Base-by-base conservation (phyloP, 768 basidiomycete species). In the Hypsizygus marmoreus region DNA sequence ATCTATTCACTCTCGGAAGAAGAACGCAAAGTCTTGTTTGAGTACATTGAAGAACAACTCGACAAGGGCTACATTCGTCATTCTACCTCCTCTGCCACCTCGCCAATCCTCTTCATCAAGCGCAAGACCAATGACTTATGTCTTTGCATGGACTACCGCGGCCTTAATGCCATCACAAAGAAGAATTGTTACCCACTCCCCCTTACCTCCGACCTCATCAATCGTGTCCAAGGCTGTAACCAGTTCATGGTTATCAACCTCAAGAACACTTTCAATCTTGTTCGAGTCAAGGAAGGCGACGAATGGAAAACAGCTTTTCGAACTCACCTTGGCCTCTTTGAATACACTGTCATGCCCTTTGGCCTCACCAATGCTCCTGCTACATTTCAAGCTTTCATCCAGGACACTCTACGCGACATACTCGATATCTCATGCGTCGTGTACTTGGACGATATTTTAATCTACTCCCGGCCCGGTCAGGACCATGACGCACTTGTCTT, bases 271-370 rank as follows among this genome's bases (percentile, higher is more conserved):
- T 77, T 65, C 49, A 63, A 67, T 49, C 65, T 63, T 6, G 45
- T 75, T 19, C 51, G 67, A 0, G 68, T 77, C 30, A 46, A 52
- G 4, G 59, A 64, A 13, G 72, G 72, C 0, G 63, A 75, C 41
- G 63, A 74, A 54, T 69, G 64, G 67, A 76, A 75, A 49, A 74
- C 73, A 4, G 70, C 69, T 0, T 76, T 77, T 55, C 39, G 55
- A 7, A 72, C 67, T 10, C 58, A 56, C 17, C 60, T 63, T 16
- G 67, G 74, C 6, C 55, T 61, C n/a, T 74, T 64, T 44, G 61
- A 75, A 59, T 67, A 59, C 29, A 51, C 57, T 3, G 64, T 75
- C 10, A 66, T 72, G 53, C 66, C 65, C 13, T 65, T 66, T 30
- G 68, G 68, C 9, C 57, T 71, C 5, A 64, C 62, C 28, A 70